Evolutionary conservation across 2,329 filamentous ascomycete species (phyloP), one percentile per base, ranked within the genome.

Genomic region (Microcyclospora tardicrescens): DNA sequence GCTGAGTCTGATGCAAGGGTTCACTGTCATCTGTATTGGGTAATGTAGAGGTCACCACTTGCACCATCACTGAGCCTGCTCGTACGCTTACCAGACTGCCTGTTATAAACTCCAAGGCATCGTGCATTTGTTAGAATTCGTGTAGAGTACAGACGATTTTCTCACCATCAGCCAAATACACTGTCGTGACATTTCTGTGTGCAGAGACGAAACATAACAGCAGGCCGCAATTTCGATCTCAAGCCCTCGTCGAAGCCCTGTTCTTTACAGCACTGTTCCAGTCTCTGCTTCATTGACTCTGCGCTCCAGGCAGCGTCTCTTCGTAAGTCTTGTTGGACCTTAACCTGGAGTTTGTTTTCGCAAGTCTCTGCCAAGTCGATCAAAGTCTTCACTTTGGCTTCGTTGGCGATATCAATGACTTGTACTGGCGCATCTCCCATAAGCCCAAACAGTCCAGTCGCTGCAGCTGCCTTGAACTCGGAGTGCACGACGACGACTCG

Each of bases 371-470:
- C 38, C 27, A 40, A 24, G 3, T 40, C 16, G 12, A 36, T 19
- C 15, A 16, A 37, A 5, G 33, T 15, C 13, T 40, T 10, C 10
- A 40, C 15, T 12, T 15, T 36, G 15, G 19, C 31, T 9, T 31
- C 28, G 14, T 40, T 34, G 15, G 14, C 11, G 16, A 37, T 37
- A 19, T 43, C 41, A 14, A 45, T 33, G 14, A 45, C 29, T 35
- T 45, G 43, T 19, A 45, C 15, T 13, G 16, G 30, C 15, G 37
- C 43, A 29, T 45, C 43, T 11, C 41, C 41, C 11, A 37, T 33
- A 9, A 43, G 35, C 28, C 43, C 43, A 30, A 45, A 43, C 27
- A 45, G 41, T 24, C 43, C 43, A 24, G 35, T 40, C 10, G 24
- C 36, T 12, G 30, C 41, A 16, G 36, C 43, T 15, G 24, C 24